Evolutionary conservation across 192 early-diverging fungal species (phyloP).

Genomic region (Gaertneriomyces semiglobifer): DNA sequence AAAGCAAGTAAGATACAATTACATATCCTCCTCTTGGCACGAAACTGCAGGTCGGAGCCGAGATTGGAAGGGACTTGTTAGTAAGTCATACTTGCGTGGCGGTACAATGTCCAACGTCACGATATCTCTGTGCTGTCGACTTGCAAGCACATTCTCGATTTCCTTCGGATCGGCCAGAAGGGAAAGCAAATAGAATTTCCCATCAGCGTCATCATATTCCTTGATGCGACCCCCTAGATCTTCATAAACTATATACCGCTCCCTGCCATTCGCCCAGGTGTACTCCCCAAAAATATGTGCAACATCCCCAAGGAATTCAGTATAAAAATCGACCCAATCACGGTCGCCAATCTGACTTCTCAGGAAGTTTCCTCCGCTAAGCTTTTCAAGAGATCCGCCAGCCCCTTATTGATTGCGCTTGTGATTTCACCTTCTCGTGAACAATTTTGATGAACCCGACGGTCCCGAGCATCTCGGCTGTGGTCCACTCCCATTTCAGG

Average conservation of each 20-base stretch:
- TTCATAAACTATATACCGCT: conserved; percentile 4
- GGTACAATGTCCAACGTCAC: conserved; percentile 1
- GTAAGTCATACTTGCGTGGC: conserved; percentile 1
- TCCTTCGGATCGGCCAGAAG: conserved; percentile 5
- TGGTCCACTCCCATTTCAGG: too few species aligned
- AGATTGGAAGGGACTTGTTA: conserved; percentile 1
- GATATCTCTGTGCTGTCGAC: neutral
- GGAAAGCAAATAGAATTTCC: conserved; percentile 6
- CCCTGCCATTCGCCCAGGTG: conserved; percentile 3
- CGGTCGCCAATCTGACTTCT: conserved; percentile 1
- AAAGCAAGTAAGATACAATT: neutral
- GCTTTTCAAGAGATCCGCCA: too few species aligned
- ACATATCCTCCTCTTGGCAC: conserved; percentile 1
- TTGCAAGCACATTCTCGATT: too few species aligned
- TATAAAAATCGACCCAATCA: conserved; percentile 6
- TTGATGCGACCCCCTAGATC: neutral
- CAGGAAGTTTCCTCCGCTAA: neutral
- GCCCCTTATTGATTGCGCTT: too few species aligned
- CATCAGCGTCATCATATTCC: conserved; percentile 4
- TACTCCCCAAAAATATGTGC: conserved; percentile 6
- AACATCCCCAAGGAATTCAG: conserved; percentile 1
- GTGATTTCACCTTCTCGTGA: too few species aligned
- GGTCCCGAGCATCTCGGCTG: too few species aligned
- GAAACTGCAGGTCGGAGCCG: neutral
- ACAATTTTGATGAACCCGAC: too few species aligned